Base-by-base conservation (phyloP, 1,284 basidiomycete genomes). In the Microbotryum saponariae region DNA sequence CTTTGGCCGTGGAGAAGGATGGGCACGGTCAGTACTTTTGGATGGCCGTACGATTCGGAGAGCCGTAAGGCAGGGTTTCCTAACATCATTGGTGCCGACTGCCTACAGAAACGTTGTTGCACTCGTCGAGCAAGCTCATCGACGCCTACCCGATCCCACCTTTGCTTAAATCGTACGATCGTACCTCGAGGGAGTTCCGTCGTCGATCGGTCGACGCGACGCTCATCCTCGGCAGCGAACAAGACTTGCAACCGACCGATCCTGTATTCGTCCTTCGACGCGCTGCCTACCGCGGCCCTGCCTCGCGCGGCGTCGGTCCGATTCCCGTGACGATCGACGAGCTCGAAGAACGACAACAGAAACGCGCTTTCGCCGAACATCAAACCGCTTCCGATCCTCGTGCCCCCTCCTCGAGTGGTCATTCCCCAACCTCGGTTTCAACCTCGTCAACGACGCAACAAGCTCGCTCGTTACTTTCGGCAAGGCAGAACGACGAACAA, bases 391-490 rank as follows among this genome's bases (percentile, higher is more conserved):
- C 37, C 37, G 16, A 42, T 42, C 37, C 37, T 18, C 37, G 37
- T 16, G 37, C 37, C 9, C 49, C 50, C 6, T 46, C 55, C 6
- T 49, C 56, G 20, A 56, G 55, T 23, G n/a, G 42, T 47, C 4
- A n/a, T 48, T 48, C 25, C 20, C 14, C 21, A 18, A 47, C 18
- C 20, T 21, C 47, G 47, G 18, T 6, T 8, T 21, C 47, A n/a
- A 94, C 69, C 87, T 94, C 72, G 94, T 94, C 54, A 88, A 88
- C 81, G 88, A 27, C 91, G 89, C 6, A 91, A 85, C 63, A 91
- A 94, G 73, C 84, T 85, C 37, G 37, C 9, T 89, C 90, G 0
- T 85, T 94, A 49, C 79, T 94, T 10, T 88, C 87, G 6, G 84
- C 91, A 0, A 87, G 91, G 69, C 79, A 83, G 7, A 96, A 97